phyloP scores from a whole-genome alignment of 495 filamentous ascomycete species.

The Podospora appendiculata region DNA sequence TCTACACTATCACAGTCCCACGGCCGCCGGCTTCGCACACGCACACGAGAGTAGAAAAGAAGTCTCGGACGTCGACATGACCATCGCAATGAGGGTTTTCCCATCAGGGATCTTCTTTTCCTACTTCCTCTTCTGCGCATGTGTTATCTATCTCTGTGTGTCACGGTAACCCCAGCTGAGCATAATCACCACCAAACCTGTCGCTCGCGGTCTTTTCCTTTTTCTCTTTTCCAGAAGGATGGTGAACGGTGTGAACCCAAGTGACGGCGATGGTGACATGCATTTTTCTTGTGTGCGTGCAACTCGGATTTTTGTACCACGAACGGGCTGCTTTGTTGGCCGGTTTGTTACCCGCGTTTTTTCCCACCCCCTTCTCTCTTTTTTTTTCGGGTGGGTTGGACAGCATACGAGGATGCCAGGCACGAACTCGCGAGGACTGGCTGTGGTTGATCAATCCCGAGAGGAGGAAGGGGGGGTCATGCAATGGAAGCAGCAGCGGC shows the following conservation, averaged over 20 bases:
- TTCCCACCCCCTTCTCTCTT: background rate
- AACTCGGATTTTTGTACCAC: background rate
- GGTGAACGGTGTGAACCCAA: background rate
- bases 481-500: too few relatives aligned
- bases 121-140: too few relatives aligned
- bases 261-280: background rate
- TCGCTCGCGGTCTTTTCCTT: too few relatives aligned
- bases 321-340: background rate
- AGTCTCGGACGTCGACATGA: too few relatives aligned
- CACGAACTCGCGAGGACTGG: slow-evolving; percentile 1
- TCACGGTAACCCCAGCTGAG: too few relatives aligned
- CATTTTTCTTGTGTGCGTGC: background rate
- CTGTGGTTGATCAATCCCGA: background rate
- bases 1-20: too few relatives aligned
- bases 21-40: too few relatives aligned
- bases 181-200: background rate
- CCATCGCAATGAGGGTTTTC: too few relatives aligned
- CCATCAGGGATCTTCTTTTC: too few relatives aligned
- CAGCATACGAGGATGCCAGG: slow-evolving; percentile 6
- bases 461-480: background rate
- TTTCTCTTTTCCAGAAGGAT: background rate
- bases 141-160: too few relatives aligned
- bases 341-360: background rate
- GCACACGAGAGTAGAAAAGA: too few relatives aligned
- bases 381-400: background rate